Base-by-base conservation (phyloP, 75 land plant genomes). In the Sequoia sempervirens region DNA sequence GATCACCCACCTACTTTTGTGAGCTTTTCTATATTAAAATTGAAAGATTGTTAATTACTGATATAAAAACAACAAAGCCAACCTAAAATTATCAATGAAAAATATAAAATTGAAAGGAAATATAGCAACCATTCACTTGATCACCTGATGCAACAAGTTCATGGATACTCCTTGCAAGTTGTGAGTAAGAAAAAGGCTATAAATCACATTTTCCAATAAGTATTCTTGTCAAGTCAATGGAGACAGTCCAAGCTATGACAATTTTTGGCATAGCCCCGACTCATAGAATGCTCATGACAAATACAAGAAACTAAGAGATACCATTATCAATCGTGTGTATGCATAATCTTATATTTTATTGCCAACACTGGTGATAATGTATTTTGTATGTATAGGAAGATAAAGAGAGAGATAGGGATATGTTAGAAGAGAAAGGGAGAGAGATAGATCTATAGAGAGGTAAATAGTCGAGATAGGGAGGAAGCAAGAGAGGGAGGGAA, bases 111-210 rank as follows among this genome's bases (percentile, higher is more conserved):
- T 20, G 26, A 84, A 36, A 80, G 46, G 38, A 34, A 40, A n/a
- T n/a, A 78, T 32, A 37, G 64, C 78, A 43, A 80, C 75, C 47
- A 46, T 79, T 45, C 34, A 97, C 99, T 91, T 97, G 99, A 86
- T 97, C 99, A 32, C 94, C 88, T 23, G 99, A 85, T 53, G 96
- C 98, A 76, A 98, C 96, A 36, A 95, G 91, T 82, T 97, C 99
- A 85, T 96, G 98, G 41, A 97, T 91, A 66, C 92, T 90, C 81
- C 99, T 91, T 13, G 93, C 99, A 78, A 97, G 89, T 80, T 97
- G 98, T 4, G 98, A 89, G 88, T 97, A 97, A 18, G 99, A 94
- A 28, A 97, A 90, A 5, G 99, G 93, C 95, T 96, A 94, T 58
- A 81, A 56, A 68, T 72, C 38, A 56, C 4, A 23, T 14, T 40